Conservation (phyloP, 192 early-diverging fungal species). For the Glomus cerebriforme region DNA sequence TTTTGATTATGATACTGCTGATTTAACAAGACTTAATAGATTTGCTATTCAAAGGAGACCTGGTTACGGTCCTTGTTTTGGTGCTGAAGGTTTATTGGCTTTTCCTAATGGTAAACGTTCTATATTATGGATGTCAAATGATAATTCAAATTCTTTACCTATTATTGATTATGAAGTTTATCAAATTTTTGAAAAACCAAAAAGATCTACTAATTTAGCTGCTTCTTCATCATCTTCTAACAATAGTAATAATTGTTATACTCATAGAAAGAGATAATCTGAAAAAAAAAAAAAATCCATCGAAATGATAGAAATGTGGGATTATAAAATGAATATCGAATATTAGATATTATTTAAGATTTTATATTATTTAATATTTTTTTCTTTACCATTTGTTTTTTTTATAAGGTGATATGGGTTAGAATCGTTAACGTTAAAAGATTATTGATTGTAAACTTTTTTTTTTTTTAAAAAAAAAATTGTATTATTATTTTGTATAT, state of each 20-base stretch:
- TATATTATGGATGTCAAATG: constrained; percentile 18
- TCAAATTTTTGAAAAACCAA: constrained; percentile 13
- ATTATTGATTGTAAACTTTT: no score
- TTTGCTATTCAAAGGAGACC: not conserved
- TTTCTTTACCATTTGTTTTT: no score
- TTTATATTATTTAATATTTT: no score
- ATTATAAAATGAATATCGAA: no score
- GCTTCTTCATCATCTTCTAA: not conserved
- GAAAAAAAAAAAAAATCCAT: no score
- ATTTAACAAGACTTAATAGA: constrained; percentile 2
- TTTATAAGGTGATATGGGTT: no score
- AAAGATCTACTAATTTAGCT: not conserved
- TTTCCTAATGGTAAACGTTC: constrained; percentile 5
- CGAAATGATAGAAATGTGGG: no score
- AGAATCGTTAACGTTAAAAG: no score
- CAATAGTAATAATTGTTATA: not conserved
- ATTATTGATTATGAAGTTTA: constrained; percentile 16
- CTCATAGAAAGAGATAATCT: not conserved
- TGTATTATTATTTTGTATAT: no score
- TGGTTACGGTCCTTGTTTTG: constrained; percentile 19
- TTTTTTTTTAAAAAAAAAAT: no score
- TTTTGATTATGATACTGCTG: not conserved
- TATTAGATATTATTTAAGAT: no score
- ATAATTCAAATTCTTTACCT: not conserved
- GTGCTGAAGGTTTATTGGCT: not conserved